These are phyloP conservation scores for Malus hybrid DNA, from an alignment of 331 rosid species.

Conservation along the genomic window DNA sequence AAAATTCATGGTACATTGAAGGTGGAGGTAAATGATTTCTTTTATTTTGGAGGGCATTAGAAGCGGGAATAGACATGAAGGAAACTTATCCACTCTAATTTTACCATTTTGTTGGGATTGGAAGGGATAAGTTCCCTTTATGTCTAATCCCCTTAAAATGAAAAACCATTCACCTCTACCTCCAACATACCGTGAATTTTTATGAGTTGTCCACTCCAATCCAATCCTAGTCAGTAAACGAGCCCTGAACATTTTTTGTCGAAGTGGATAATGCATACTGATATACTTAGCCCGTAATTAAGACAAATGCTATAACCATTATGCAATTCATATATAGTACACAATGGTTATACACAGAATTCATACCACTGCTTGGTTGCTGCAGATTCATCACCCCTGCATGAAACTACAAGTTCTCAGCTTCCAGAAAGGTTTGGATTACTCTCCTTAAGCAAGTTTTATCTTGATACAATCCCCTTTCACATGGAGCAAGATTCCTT, in stretches of 20 bases:
- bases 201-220: not conserved
- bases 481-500: not conserved
- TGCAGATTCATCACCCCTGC: slow-evolving; percentile 62
- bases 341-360: not conserved
- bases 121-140: not conserved
- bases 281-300: not conserved
- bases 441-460: slow-evolving; percentile 4
- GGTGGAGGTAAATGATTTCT: not conserved
- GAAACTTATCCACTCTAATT: not conserved
- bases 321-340: not conserved
- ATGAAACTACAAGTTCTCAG: slow-evolving; percentile 57
- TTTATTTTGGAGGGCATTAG: not conserved
- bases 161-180: not conserved
- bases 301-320: not conserved
- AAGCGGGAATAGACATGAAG: not conserved
- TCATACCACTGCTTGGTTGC: slow-evolving; percentile 16
- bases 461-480: slow-evolving; percentile 12
- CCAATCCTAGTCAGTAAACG: not conserved
- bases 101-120: not conserved
- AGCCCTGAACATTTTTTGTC: not conserved
- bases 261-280: not conserved
- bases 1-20: too few relatives aligned
- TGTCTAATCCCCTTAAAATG: not conserved
- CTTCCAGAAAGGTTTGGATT: slow-evolving; percentile 80
- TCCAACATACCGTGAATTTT: not conserved